A percentile compares a stretch with the other conserved stretches of the same genome.
These are phyloP conservation scores for Hymenoscyphus repandus DNA, from an alignment of 2,329 filamentous ascomycete species.

Conservation along the genomic window DNA sequence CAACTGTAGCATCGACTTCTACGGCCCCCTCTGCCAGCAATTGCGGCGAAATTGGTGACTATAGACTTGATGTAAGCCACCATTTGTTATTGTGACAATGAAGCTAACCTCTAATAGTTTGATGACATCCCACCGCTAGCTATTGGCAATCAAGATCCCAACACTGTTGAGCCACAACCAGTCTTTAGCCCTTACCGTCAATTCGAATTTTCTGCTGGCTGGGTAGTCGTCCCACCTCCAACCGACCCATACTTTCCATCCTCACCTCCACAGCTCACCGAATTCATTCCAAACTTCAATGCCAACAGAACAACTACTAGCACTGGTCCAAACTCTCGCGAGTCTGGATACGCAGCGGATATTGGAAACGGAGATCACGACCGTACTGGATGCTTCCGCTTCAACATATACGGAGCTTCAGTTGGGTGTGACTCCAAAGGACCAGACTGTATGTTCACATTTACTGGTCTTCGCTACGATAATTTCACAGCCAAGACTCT, in stretches of 20 bases:
- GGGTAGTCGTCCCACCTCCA: slow-evolving; percentile 30
- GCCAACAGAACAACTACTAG: slow-evolving; percentile 12
- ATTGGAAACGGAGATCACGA: slow-evolving; percentile 26
- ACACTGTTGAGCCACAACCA: slow-evolving; percentile 19
- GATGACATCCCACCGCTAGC: slow-evolving; percentile 28
- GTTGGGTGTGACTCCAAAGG: slow-evolving; percentile 36
- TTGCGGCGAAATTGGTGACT: slow-evolving; percentile 27
- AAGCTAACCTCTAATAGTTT: slow-evolving; percentile 22
- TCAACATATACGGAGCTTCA: slow-evolving; percentile 32
- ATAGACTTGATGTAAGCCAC: slow-evolving; percentile 24
- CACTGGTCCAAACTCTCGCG: slow-evolving; percentile 20
- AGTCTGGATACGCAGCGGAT: slow-evolving; percentile 27
- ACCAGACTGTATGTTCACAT: slow-evolving; percentile 33
- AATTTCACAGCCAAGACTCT: slow-evolving; percentile 13
- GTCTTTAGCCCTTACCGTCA: slow-evolving; percentile 32
- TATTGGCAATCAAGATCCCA: slow-evolving; percentile 15
- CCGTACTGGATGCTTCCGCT: slow-evolving; percentile 32
- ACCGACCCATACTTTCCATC: slow-evolving; percentile 28
- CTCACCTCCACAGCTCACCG: slow-evolving; percentile 27
- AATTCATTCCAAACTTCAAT: slow-evolving; percentile 30
- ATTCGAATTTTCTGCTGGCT: slow-evolving; percentile 35
- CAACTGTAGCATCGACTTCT: slow-evolving; percentile 10
- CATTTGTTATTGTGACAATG: neutral
- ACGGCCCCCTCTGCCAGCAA: slow-evolving; percentile 11
- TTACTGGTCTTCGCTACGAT: slow-evolving; percentile 33